phyloP scores from a whole-genome alignment of 2,329 filamentous ascomycete genomes.

The Penicillium freii region DNA sequence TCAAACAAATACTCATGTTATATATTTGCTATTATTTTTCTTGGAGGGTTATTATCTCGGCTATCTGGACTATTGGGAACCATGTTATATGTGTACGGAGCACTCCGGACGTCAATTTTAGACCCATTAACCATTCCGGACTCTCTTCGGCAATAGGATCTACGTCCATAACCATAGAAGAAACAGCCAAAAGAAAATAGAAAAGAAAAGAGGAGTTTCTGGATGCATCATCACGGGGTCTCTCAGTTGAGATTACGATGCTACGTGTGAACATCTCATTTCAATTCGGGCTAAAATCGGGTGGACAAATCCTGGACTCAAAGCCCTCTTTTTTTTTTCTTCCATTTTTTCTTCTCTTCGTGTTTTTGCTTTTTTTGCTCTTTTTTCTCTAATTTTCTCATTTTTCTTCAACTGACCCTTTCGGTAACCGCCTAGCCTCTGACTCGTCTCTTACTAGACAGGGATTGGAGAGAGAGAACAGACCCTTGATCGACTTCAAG shows the following conservation, averaged over 20 bases:
- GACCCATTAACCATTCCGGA: neutral
- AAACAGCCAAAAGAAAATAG: neutral
- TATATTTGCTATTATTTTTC: neutral
- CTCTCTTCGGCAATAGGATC: neutral
- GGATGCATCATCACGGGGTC: slow-evolving; percentile 8
- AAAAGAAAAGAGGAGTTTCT: neutral
- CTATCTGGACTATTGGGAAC: neutral
- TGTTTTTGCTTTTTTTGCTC: neutral
- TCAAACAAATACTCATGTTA: neutral
- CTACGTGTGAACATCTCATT: slow-evolving; percentile 10
- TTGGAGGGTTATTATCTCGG: neutral
- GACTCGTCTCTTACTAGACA: slow-evolving; percentile 12
- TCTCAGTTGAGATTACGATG: slow-evolving; percentile 7
- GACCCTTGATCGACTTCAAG: slow-evolving; percentile 28
- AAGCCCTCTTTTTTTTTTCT: neutral
- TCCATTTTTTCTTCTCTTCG: neutral
- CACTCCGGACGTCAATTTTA: neutral
- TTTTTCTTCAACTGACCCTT: slow-evolving; percentile 18
- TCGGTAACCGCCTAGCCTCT: slow-evolving; percentile 15
- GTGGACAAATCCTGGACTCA: slow-evolving; percentile 3
- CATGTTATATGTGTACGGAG: neutral
- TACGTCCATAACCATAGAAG: neutral
- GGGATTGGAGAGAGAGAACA: slow-evolving; percentile 23
- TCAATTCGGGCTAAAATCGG: slow-evolving; percentile 3
- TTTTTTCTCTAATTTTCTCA: slow-evolving; percentile 5